Evolutionary conservation across 768 basidiomycete species (phyloP), one percentile per base, ranked within the genome.

Genomic region (Hygrocybe punicea): DNA sequence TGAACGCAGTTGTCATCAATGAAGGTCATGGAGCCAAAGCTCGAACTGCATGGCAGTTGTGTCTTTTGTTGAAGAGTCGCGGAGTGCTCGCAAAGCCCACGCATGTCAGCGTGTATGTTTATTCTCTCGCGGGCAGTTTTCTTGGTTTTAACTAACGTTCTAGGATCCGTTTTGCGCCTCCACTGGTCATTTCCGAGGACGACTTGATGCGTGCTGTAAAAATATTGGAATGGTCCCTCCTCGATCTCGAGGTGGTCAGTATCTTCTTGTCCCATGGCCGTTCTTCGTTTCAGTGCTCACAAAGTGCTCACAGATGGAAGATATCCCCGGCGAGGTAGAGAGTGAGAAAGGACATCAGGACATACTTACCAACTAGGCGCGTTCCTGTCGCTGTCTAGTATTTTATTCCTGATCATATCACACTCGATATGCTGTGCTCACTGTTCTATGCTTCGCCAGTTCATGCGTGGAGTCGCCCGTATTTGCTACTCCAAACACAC

Each of bases 31-130:
- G 89, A 64, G 71, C 60, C 47, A 89, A 83, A 72, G 87, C 90
- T 14, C 77, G 93, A 51, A 87, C 90, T 1, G 97, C 95, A 4
- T 99, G 96, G 97, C 92, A 98, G 70, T 78, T 98, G 53, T 98
- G 97, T 73, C 68, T 98, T 67, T 71, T 98, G 65, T 73, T 98
- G 70, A 96, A 95, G 85, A 87, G 85, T 63, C 82, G 91, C 46
- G 93, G 94, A 4, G 82, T 98, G 55, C 76, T 99, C 60, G 96
- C 95, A 25, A 98, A 99, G 79, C 95, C 97, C 11, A 98, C 96
- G 0, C 94, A 97, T 66, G 83, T 86, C 24, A 96, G 96, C 72
- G 93, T 91, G 93, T 95, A 64, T 64, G 92, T 78, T 16, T 2
- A 39, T 16, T 55, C 24, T 21, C 16, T 40, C 13, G 24, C 29